Evolutionary conservation across 78 protist species (phyloP), one percentile per base, ranked within the genome.

Genomic region (Guillardia theta): DNA sequence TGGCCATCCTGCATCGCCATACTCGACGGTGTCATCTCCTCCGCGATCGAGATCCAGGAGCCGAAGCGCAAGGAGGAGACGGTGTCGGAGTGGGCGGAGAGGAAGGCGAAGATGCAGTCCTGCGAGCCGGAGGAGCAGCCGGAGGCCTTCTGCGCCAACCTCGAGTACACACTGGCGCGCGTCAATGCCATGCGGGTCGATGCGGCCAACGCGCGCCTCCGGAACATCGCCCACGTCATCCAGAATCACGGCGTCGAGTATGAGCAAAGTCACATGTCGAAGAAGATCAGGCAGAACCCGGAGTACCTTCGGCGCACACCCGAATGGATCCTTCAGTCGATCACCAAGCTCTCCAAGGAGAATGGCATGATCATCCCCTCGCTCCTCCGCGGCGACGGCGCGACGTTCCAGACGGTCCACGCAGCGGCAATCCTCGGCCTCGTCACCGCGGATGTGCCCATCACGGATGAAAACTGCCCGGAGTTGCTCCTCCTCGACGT

Each of bases 51-150:
- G 39, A 1, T 70, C 47, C 87, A 70, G 87, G 41, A 15, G 39
- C 45, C 87, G 30, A 70, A 70, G 87, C 87, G 87, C 41, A 24
- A 70, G 27, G 87, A 10, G 87, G 87, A 70, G 87, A 70, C 87
- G 9, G 44, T 3, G 15, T 4, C 87, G 44, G 22, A 2, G 87
- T 70, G 87, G 87, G 0, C 1, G 5, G 87, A 70, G 70, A 30
- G 21, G 70, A 24, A 27, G 2, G 70, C 2, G 70, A n/a, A n/a
- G n/a, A n/a, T n/a, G n/a, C 2, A 58, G 6, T 24, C 70, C 39
- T 3, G 6, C 27, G 70, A 58, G 2, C 2, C 2, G 70, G 27
- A 1, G 6, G 87, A 70, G 87, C 87, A 6, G 30, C 45, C 33
- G 4, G 41, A 3, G 5, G 87, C 41, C 47, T 70, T 70, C 87